Evolutionary conservation across 768 basidiomycete genomes (phyloP), one percentile per base, ranked within the genome.

Genomic region (Xanthoconium stramineum): DNA sequence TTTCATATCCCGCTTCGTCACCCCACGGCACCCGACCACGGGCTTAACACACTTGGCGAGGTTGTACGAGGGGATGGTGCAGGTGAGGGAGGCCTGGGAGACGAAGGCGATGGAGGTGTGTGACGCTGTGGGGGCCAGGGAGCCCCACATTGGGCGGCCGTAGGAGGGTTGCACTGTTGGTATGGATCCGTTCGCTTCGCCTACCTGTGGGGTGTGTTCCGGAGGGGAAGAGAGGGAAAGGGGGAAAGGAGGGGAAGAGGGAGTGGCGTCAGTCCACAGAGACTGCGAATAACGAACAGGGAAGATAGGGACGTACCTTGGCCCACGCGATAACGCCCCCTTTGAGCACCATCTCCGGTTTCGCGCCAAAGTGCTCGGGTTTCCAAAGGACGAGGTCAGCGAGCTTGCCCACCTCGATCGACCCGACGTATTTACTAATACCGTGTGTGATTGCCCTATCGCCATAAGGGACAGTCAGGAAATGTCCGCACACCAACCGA

Each of bases 351-450:
- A 93, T 89, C 69, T 95, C 91, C 0, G 97, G 96, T 65, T 91
- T 89, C 2, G 87, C 77, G 3, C 96, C 97, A 71, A 98, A 98
- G 68, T 89, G 86, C 68, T 92, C 89, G 0, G 94, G 93, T 72
- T 87, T 89, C 97, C 97, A 99, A 0, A 98, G 78, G 0, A 98
- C 95, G 42, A 99, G 81, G 70, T 99, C 97, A 0, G 96, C 97
- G 45, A 99, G 80, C 29, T 82, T 87, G 17, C 91, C 93, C 4
- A 82, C 78, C 2, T 85, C 83, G 57, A 99, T 75, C 51, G 94
- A 87, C 1, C 97, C 97, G 36, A 98, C 84, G 32, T 91, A 61
- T 67, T 92, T 87, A 55, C 86, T 86, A 59, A 98, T 91, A 2
- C 97, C 97, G 57, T 98, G 95, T 0, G 92, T 86, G 58, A 99